These are phyloP conservation scores for Posidonia oceanica DNA, from an alignment of 116 monocot genomes.

Conservation along the genomic window DNA sequence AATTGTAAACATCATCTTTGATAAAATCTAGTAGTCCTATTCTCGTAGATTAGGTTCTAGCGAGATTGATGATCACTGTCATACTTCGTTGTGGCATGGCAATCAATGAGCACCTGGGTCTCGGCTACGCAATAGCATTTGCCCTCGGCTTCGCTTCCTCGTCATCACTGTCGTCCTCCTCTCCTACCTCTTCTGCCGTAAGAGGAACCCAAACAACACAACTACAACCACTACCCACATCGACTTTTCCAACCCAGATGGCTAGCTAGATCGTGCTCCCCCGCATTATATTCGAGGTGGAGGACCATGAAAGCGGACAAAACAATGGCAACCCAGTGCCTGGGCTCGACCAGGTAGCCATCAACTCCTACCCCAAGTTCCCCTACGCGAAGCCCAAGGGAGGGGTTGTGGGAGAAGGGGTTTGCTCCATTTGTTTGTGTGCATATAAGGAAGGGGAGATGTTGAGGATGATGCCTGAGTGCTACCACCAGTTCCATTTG, in stretches of 20 bases:
- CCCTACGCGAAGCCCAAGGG: conserved; percentile 16
- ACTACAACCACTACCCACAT: background rate
- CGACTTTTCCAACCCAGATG: background rate
- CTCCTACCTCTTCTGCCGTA: conserved; percentile 44
- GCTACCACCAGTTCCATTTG: conserved; percentile 64
- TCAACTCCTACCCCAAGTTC: conserved; percentile 48
- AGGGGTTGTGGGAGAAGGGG: conserved; percentile 11
- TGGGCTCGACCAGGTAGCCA: conserved; percentile 41
- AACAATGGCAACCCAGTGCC: background rate
- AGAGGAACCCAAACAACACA: conserved; percentile 20
- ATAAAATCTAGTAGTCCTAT: too few relatives aligned
- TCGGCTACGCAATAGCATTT: conserved; percentile 51
- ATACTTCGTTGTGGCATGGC: too few relatives aligned
- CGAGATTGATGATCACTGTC: too few relatives aligned
- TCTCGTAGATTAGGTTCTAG: too few relatives aligned
- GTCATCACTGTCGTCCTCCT: conserved; percentile 38
- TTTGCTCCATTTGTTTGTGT: conserved; percentile 63
- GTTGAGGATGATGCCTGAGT: conserved; percentile 80
- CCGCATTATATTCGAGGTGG: conserved; percentile 35
- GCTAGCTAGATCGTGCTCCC: conserved; percentile 9
- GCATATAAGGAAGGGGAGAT: conserved; percentile 84
- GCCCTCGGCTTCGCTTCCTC: conserved; percentile 20
- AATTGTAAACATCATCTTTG: too few relatives aligned
- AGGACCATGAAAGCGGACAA: background rate
- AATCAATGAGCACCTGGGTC: conserved; percentile 24